Evolutionary conservation across 148 eudicot species (phyloP), one percentile per base, ranked within the genome.

Genomic region (Vaccinium myrtillus): DNA sequence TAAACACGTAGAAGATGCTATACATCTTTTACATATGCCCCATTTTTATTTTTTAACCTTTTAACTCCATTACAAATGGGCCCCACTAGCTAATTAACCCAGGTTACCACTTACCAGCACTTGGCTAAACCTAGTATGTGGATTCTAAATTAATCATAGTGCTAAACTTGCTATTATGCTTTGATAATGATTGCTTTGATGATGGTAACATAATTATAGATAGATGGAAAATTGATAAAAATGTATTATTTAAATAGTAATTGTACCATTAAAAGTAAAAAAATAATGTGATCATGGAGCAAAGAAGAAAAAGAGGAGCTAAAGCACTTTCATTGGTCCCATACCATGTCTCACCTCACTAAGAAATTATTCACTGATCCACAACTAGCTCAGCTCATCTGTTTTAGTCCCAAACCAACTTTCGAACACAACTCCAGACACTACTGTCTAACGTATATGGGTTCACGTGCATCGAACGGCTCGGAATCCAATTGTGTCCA

Each of bases 261-360:
- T 87, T 59, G 91, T 88, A 86, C 89, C 83, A 85, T 85, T 85
- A 23, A 78, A 86, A 88, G 82, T 46, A 83, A 61, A 65, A 83
- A 81, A 86, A 84, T 83, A 88, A 82, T 86, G 86, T 82, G 55
- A 85, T 83, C 74, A 69, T 69, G 74, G 74, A 69, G 87, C 59
- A 61, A 84, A 78, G 89, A 88, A 86, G 89, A 87, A 85, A 65
- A 82, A 86, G 86, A 54, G 18, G 82, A 86, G 85, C 88, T 74
- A 84, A 88, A 87, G 83, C 87, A 88, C 89, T 88, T 89, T 87
- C 92, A 30, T 43, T 87, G 88, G 93, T 83, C 89, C 91, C 92
- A 78, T 84, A 53, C 67, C 83, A 81, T 87, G 85, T 81, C 90
- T 75, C 85, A 82, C 87, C 86, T 80, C 77, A 5, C 16, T 12